Percentiles rank a stretch among this genome's conserved stretches.
phyloP scores from a whole-genome alignment of 805 yeast genomes.

The Barnettozyma wickerhamii region DNA sequence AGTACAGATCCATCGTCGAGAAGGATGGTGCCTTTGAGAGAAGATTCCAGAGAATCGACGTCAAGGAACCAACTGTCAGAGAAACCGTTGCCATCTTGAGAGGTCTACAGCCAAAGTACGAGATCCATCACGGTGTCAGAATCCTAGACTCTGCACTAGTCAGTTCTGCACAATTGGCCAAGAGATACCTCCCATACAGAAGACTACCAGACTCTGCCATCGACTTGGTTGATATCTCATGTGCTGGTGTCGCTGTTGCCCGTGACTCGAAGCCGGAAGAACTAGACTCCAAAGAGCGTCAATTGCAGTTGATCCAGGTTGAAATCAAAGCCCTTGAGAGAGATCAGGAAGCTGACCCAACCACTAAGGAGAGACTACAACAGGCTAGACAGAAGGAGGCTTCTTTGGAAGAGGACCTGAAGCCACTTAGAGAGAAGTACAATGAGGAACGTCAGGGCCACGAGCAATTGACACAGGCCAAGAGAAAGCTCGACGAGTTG shows the following conservation, averaged over 20 bases:
- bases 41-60: conserved; percentile 96
- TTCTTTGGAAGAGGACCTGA: conserved; percentile 76
- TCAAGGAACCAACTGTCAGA: conserved; percentile 84
- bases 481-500: conserved; percentile 87
- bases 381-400: conserved; percentile 78
- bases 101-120: conserved; percentile 93
- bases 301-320: conserved; percentile 85
- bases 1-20: conserved; percentile 87
- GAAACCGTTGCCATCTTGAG: conserved; percentile 95
- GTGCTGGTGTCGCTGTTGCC: conserved; percentile 96
- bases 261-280: conserved; percentile 98
- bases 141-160: conserved; percentile 93
- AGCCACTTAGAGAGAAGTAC: conserved; percentile 82
- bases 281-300: conserved; percentile 89
- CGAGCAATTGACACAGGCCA: conserved; percentile 83
- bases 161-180: conserved; percentile 90
- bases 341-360: conserved; percentile 78
- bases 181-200: conserved; percentile 91
- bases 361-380: conserved; percentile 81
- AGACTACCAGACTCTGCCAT: conserved; percentile 96
- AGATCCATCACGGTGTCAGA: conserved; percentile 96
- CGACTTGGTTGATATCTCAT: conserved; percentile 92
- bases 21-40: conserved; percentile 99
- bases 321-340: conserved; percentile 97
- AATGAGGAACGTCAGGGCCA: conserved; percentile 86